Conservation (phyloP, 805 yeast genomes). For the Schizosaccharomyces osmophilus region DNA sequence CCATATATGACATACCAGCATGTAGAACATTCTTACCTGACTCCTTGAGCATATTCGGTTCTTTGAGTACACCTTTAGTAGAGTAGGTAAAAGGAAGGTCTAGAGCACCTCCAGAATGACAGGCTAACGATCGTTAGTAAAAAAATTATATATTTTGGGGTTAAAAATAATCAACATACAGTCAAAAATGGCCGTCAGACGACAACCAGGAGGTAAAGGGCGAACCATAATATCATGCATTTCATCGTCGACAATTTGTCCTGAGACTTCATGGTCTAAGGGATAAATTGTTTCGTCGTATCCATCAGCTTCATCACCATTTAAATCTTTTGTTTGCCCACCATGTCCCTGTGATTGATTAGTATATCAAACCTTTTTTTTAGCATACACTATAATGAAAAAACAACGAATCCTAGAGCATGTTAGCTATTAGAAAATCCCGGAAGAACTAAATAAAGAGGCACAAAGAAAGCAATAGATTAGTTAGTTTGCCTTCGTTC, state of each 20-base stretch:
- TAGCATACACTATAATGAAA: background rate
- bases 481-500: background rate
- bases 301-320: conserved; percentile 58
- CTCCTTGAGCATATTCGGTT: conserved; percentile 53
- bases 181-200: conserved; percentile 60
- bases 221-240: conserved; percentile 28
- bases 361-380: conserved; percentile 29
- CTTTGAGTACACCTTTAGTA: conserved; percentile 61
- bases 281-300: conserved; percentile 52
- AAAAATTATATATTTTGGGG: background rate
- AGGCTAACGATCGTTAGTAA: conserved; percentile 11
- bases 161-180: conserved; percentile 14
- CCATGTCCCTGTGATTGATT: conserved; percentile 78
- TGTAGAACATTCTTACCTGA: conserved; percentile 42
- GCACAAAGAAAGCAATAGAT: background rate
- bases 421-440: background rate
- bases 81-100: conserved; percentile 64
- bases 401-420: background rate
- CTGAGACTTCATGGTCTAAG: conserved; percentile 40
- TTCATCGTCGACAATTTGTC: conserved; percentile 45
- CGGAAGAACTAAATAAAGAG: background rate
- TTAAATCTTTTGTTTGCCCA: conserved; percentile 40
- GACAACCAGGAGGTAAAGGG: conserved; percentile 45
- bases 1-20: conserved; percentile 33
- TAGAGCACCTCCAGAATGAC: conserved; percentile 65